A percentile compares a stretch with the other conserved stretches of the same genome.
Conservation (phyloP, 495 filamentous ascomycete species). For the Annulohypoxylon moriforme region DNA sequence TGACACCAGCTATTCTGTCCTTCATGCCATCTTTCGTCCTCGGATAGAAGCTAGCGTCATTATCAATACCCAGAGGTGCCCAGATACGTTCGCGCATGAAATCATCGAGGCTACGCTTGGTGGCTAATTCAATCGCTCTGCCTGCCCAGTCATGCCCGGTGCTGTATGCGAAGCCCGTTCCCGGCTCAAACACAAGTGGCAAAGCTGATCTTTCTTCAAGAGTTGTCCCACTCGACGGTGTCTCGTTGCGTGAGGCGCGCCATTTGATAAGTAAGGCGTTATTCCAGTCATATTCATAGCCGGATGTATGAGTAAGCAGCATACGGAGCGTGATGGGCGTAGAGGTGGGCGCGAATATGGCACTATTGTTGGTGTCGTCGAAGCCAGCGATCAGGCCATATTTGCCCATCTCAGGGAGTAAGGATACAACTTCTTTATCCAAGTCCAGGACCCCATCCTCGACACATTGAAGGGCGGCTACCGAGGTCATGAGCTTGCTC, state of each 20-base stretch:
- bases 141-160: conserved; percentile 64
- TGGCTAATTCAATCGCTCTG: conserved; percentile 55
- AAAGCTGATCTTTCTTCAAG: conserved; percentile 46
- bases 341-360: conserved; percentile 41
- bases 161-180: conserved; percentile 61
- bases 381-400: conserved; percentile 57
- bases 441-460: conserved; percentile 59
- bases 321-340: conserved; percentile 56
- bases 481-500: conserved; percentile 66
- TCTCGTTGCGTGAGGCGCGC: conserved; percentile 44
- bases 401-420: conserved; percentile 55
- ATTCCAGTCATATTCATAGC: conserved; percentile 58
- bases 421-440: conserved; percentile 51
- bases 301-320: conserved; percentile 64
- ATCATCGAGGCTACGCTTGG: conserved; percentile 29
- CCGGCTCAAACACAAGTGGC: conserved; percentile 61
- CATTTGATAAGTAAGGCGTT: conserved; percentile 51
- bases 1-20: conserved; percentile 42
- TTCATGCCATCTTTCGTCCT: conserved; percentile 34
- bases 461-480: conserved; percentile 62
- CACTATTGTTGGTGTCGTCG: conserved; percentile 44
- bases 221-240: conserved; percentile 14
- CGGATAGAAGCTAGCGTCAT: conserved; percentile 46
- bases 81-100: conserved; percentile 44
- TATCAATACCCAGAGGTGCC: conserved; percentile 37